These are phyloP conservation scores for Tetraselmis chui DNA, from an alignment of 139 green algal genomes.

Conservation along the genomic window DNA sequence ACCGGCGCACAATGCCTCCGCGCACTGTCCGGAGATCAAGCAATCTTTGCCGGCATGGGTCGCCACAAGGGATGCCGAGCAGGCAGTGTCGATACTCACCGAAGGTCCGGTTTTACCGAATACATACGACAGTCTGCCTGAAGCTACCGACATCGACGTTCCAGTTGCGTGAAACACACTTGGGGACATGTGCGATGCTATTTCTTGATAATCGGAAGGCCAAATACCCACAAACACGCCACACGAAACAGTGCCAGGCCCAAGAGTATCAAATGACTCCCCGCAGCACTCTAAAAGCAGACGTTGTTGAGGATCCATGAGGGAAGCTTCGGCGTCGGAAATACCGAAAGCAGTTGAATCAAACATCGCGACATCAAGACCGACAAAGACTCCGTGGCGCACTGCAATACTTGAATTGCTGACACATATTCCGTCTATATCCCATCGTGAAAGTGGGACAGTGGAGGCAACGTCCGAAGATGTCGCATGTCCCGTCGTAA, in stretches of 20 bases:
- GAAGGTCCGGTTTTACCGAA: slow-evolving; percentile 30
- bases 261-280: slow-evolving; percentile 9
- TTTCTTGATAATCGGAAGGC: not conserved
- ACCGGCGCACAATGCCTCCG: slow-evolving; percentile 29
- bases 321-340: slow-evolving; percentile 46
- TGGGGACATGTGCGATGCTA: not conserved
- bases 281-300: slow-evolving; percentile 58
- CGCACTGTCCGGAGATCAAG: slow-evolving; percentile 1
- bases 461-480: slow-evolving; percentile 21
- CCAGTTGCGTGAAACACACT: slow-evolving; percentile 1
- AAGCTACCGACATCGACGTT: slow-evolving; percentile 43
- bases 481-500: slow-evolving; percentile 44
- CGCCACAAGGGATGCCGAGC: slow-evolving; percentile 50
- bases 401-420: too few relatives aligned
- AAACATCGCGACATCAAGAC: slow-evolving; percentile 48
- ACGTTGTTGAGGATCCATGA: slow-evolving; percentile 84
- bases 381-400: not conserved
- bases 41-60: slow-evolving; percentile 14
- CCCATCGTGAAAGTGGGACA: slow-evolving; percentile 41
- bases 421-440: slow-evolving; percentile 24
- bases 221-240: not conserved
- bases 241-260: not conserved
- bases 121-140: slow-evolving; percentile 39
- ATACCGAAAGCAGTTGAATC: slow-evolving; percentile 66
- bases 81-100: slow-evolving; percentile 49